A percentile compares a stretch with the other conserved stretches of the same genome.
These are phyloP conservation scores for Boletus semigastroideus DNA, from an alignment of 1,284 basidiomycete species.

Conservation along the genomic window DNA sequence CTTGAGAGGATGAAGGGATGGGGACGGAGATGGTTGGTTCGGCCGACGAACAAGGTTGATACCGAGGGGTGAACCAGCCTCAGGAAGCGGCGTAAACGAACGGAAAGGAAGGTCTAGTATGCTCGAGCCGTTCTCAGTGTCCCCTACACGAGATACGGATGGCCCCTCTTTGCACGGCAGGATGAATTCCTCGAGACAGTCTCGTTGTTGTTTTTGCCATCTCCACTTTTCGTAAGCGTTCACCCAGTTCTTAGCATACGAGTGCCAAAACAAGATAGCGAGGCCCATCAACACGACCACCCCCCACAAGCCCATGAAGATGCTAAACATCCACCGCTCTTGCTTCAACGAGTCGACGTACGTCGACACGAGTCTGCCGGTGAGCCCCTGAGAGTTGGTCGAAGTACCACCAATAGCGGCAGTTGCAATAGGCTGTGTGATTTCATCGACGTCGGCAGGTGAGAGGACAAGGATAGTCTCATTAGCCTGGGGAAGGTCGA, in stretches of 20 bases:
- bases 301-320: constrained; percentile 81
- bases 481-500: constrained; percentile 77
- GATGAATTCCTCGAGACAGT: constrained; percentile 44
- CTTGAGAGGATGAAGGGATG: constrained; percentile 30
- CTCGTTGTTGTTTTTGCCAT: constrained; percentile 53
- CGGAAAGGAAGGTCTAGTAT: constrained; percentile 36
- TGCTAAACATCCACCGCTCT: constrained; percentile 79
- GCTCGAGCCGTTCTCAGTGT: constrained; percentile 32
- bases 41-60: constrained; percentile 43
- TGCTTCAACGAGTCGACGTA: constrained; percentile 75
- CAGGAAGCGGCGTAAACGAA: constrained; percentile 52
- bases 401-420: constrained; percentile 73
- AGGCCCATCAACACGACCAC: constrained; percentile 75
- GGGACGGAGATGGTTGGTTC: constrained; percentile 28
- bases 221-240: constrained; percentile 48
- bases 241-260: constrained; percentile 50
- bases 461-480: constrained; percentile 76
- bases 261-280: constrained; percentile 63
- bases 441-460: constrained; percentile 66
- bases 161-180: constrained; percentile 40
- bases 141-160: constrained; percentile 19
- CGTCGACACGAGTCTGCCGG: constrained; percentile 69
- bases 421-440: constrained; percentile 72
- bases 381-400: constrained; percentile 59
- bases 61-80: constrained; percentile 33